These are phyloP conservation scores for Raphanus hybrid DNA, from an alignment of 441 rosid species.

Conservation along the genomic window DNA sequence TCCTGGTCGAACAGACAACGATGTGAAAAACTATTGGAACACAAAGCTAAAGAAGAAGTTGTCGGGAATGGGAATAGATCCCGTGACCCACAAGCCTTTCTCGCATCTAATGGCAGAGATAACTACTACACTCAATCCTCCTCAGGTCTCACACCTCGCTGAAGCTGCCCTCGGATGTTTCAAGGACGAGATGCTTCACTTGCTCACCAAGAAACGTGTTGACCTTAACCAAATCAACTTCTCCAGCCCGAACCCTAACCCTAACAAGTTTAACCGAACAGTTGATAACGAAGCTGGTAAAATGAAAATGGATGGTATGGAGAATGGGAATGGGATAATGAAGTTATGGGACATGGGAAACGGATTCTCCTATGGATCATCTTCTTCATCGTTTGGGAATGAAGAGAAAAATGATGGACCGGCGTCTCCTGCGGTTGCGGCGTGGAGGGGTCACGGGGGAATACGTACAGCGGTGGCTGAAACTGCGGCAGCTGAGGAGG, in stretches of 20 bases:
- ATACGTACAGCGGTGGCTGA: slow-evolving; percentile 35
- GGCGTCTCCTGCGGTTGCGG: slow-evolving; percentile 38
- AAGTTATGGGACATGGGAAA: slow-evolving; percentile 43
- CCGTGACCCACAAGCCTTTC: slow-evolving; percentile 98
- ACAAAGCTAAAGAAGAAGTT: slow-evolving; percentile 94
- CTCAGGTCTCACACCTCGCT: slow-evolving; percentile 87
- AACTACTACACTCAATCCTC: slow-evolving; percentile 87
- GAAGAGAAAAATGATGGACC: slow-evolving; percentile 44
- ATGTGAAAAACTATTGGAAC: slow-evolving; percentile 94
- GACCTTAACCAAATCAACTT: slow-evolving; percentile 74
- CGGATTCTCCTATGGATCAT: slow-evolving; percentile 42
- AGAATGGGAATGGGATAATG: slow-evolving; percentile 37
- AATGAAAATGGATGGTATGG: slow-evolving; percentile 32
- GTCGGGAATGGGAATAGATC: slow-evolving; percentile 95
- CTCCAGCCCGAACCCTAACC: not conserved
- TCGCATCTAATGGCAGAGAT: slow-evolving; percentile 98
- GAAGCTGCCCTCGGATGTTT: slow-evolving; percentile 98
- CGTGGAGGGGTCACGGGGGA: slow-evolving; percentile 44
- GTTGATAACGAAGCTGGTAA: slow-evolving; percentile 38
- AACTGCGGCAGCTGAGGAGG: slow-evolving; percentile 33
- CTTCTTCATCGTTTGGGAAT: slow-evolving; percentile 42
- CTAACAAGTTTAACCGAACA: slow-evolving; percentile 24
- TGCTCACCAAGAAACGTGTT: slow-evolving; percentile 89
- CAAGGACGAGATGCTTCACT: slow-evolving; percentile 97
- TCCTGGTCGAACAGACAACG: slow-evolving; percentile 93